Base-by-base conservation (phyloP, 2,329 filamentous ascomycete genomes). In the Stagonosporopsis chrysanthemi region DNA sequence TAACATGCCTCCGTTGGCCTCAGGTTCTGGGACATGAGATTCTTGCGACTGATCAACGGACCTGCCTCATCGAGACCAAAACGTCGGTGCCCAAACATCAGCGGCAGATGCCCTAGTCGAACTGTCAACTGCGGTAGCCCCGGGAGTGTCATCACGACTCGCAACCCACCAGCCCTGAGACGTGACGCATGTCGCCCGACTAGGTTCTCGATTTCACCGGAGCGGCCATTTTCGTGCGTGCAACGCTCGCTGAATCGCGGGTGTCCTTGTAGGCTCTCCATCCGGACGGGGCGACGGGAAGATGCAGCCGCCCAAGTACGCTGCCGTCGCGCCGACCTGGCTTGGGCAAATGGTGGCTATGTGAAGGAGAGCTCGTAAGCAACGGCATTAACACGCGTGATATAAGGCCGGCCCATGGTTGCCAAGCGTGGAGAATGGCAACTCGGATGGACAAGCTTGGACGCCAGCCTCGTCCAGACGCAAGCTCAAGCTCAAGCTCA, bases 401-500 rank as follows among this genome's bases (percentile, higher is more conserved):
- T 53, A 38, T 45, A 46, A 43, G 48, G 40, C 45, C 44, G 56
- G 26, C 26, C 39, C 26, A 24, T 23, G 36, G 40, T 23, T 28
- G 44, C 55, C 49, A 58, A 53, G 50, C 45, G 22, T 53, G 29
- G 28, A 38, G 40, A 39, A 49, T 24, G n/a, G n/a, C 50, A 58
- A 38, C 22, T 42, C 29, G 26, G 44, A 28, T 42, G 40, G 17
- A 38, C 56, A 62, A 60, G 67, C 64, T 63, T 63, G 63, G 61
- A 44, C 54, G 52, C 51, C 62, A 66, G 61, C 66, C 61, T 66
- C 61, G 67, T 62, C 60, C 58, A 51, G 53, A 62, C 55, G 53
- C 52, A 55, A 40, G 46, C 23, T 39, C 64, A 60, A 62, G 67
- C 58, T 58, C 57, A 60, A 62, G 67, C 58, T 58, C 57, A 69